phyloP scores from a whole-genome alignment of 2,329 filamentous ascomycete species.

The Talaromyces pinophilus region DNA sequence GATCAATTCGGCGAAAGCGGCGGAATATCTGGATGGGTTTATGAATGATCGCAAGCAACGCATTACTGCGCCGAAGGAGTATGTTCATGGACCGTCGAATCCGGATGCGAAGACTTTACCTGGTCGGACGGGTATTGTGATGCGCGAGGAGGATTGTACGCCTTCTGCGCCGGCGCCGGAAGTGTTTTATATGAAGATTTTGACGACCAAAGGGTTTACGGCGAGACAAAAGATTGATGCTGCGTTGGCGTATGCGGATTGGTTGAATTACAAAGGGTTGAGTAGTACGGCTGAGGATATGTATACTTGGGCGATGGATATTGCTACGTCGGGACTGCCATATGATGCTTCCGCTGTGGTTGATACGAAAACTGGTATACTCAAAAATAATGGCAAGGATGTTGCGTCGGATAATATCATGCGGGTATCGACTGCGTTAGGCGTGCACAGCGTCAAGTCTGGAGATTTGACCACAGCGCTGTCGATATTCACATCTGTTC shows the following conservation, averaged over 20 bases:
- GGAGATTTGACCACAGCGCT: constrained; percentile 69
- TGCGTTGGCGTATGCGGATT: constrained; percentile 79
- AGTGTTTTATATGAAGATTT: constrained; percentile 75
- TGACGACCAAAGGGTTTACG: constrained; percentile 78
- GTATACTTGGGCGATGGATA: constrained; percentile 73
- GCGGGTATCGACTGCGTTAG: constrained; percentile 72
- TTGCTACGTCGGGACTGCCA: constrained; percentile 63
- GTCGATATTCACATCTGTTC: constrained; percentile 80
- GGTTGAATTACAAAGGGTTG: constrained; percentile 74
- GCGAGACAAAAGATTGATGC: constrained; percentile 78
- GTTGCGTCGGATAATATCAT: constrained; percentile 73
- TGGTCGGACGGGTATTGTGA: constrained; percentile 56
- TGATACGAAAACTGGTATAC: constrained; percentile 62
- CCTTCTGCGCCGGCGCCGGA: constrained; percentile 70
- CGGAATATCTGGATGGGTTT: constrained; percentile 81
- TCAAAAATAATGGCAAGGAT: constrained; percentile 59
- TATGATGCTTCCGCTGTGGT: constrained; percentile 53
- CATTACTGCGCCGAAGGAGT: constrained; percentile 69
- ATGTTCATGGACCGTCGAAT: constrained; percentile 80
- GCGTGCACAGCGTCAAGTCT: constrained; percentile 71
- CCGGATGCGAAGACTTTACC: constrained; percentile 74
- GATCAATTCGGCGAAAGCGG: constrained; percentile 72
- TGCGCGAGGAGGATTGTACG: constrained; percentile 74
- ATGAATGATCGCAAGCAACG: constrained; percentile 68
- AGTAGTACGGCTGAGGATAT: constrained; percentile 67